Percentiles rank a stretch among this genome's conserved stretches.
Conservation (phyloP, 163 green algal species). For the Scenedesmus sp. region DNA sequence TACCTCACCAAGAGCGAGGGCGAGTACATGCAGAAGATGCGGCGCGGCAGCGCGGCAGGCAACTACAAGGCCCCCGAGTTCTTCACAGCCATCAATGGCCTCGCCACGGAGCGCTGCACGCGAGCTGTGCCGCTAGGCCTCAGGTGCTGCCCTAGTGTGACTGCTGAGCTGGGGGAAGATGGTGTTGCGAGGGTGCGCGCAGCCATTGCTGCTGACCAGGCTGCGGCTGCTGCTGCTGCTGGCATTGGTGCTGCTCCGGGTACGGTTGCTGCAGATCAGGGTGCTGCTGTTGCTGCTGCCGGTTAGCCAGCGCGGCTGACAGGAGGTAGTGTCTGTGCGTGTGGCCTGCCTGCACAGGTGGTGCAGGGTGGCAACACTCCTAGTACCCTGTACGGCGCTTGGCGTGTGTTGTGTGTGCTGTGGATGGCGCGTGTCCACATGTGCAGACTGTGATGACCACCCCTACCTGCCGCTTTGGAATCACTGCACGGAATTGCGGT, state of each 20-base stretch:
- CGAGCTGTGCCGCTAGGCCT: constrained; percentile 30
- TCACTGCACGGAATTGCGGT: no score
- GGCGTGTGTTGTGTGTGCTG: no score
- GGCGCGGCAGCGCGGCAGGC: constrained; percentile 46
- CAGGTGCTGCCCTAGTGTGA: constrained; percentile 47
- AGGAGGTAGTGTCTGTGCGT: no score
- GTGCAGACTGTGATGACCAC: no score
- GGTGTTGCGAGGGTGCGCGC: not conserved
- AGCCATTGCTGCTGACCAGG: not conserved
- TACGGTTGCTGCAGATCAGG: not conserved
- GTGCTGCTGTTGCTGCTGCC: no score
- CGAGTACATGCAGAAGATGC: constrained; percentile 50
- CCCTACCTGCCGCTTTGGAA: no score
- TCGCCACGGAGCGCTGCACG: constrained; percentile 42
- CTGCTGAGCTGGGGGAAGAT: not conserved
- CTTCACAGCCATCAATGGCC: constrained; percentile 45
- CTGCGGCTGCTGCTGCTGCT: constrained; percentile 4
- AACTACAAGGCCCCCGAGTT: constrained; percentile 52
- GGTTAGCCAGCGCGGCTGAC: no score
- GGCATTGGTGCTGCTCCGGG: not conserved
- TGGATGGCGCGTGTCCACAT: no score
- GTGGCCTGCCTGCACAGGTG: no score
- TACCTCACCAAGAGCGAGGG: constrained; percentile 52
- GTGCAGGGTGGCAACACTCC: no score
- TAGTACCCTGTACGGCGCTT: no score